Base-by-base conservation (phyloP, 2,329 filamentous ascomycete species). In the Fusarium devonianum region DNA sequence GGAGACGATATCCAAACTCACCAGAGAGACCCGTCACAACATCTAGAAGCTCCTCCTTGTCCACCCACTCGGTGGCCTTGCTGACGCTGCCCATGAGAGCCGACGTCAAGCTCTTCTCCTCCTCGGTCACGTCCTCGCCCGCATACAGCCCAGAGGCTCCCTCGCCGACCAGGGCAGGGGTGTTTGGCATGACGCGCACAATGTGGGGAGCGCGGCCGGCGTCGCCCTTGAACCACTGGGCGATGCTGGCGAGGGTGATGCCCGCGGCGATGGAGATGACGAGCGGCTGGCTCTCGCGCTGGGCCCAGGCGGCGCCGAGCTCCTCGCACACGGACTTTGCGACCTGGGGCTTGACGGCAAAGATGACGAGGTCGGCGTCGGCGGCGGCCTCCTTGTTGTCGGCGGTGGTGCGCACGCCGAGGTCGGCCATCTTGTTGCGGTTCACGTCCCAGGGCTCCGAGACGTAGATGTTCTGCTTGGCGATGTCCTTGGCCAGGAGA, bases 161-260 rank as follows among this genome's bases (percentile, higher is more conserved):
- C 67, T 80, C 77, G 17, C 77, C 75, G 8, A 79, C 73, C 22
- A 80, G 65, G 6, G 78, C 78, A 2, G 78, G 78, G 5, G 77
- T 80, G 66, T 80, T 80, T 43, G 78, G 78, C 78, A 80, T 80
- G 48, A 79, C 76, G 14, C 78, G 73, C n/a, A 80, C 75, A 12
- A 78, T 69, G 34, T 75, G 75, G 1, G 76, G 75, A 2, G 70
- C 62, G 16, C 67, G 67, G 4, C 71, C 74, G 23, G 68, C 70
- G 2, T 66, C 50, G 0, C 71, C 67, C 46, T 64, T 72, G 47
- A 75, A 63, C 78, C 78, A 80, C 29, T 66, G 60, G 29, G 67
- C 67, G 59, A 79, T 63, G 62, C 74, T 78, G 23, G 62, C 64
- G 19, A 78, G 66, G 7, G 76, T 78, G 60, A 79, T 76, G 42